Evolutionary conservation across 371 early-diverging fungal genomes (phyloP).

Genomic region (Zychaea mexicana): DNA sequence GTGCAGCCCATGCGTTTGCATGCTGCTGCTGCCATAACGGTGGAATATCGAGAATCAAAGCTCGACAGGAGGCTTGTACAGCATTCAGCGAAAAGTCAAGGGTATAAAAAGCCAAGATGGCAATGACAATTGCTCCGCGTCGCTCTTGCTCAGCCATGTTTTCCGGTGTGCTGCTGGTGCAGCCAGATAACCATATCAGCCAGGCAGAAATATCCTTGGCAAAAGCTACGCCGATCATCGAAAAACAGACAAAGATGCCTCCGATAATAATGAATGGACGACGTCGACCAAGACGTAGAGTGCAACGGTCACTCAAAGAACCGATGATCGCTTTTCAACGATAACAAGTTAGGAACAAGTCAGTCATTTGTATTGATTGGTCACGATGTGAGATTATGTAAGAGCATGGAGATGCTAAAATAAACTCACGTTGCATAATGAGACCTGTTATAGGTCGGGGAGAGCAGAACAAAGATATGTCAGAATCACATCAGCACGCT

Average conservation of each 20-base stretch:
- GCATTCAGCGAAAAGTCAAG: slow-evolving; percentile 84
- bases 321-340: slow-evolving; percentile 58
- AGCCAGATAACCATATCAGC: background rate
- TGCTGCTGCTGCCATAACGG: slow-evolving; percentile 69
- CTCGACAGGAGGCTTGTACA: slow-evolving; percentile 69
- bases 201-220: slow-evolving; percentile 50
- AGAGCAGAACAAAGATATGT: slow-evolving; percentile 14
- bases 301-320: slow-evolving; percentile 59
- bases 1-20: slow-evolving; percentile 74
- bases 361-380: too few species aligned
- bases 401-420: slow-evolving; percentile 7
- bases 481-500: too few species aligned
- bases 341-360: background rate
- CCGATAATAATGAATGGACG: slow-evolving; percentile 60
- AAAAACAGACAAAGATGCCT: slow-evolving; percentile 53
- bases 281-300: slow-evolving; percentile 54
- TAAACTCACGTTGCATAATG: slow-evolving; percentile 16
- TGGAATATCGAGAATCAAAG: slow-evolving; percentile 75
- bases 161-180: background rate
- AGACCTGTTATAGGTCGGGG: slow-evolving; percentile 9
- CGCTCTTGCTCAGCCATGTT: slow-evolving; percentile 30
- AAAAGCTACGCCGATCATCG: slow-evolving; percentile 68
- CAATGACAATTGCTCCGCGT: slow-evolving; percentile 51
- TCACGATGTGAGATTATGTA: background rate
- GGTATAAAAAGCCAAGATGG: slow-evolving; percentile 71